Percentiles rank a stretch among this genome's conserved stretches.
phyloP scores from a whole-genome alignment of 2,329 filamentous ascomycete species.

The Ceratocystis papillata region DNA sequence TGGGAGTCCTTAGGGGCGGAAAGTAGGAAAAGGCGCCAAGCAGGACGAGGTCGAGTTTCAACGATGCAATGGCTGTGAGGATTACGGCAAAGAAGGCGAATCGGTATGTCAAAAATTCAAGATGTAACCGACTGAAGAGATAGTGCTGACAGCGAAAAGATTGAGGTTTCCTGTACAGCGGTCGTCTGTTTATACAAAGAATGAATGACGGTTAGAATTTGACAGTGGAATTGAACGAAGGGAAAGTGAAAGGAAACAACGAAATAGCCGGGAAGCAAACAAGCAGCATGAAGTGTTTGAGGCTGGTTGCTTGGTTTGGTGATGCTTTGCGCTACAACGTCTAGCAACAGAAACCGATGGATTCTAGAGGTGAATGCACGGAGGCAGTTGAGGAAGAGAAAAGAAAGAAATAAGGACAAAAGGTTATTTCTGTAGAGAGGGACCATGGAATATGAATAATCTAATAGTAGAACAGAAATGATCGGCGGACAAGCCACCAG shows the following conservation, averaged over 20 bases:
- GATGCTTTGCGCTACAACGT: conserved; percentile 2
- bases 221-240: background rate
- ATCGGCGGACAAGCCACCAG: conserved; percentile 14
- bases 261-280: conserved; percentile 7
- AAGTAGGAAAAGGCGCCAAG: background rate
- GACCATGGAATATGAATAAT: conserved; percentile 12
- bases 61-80: background rate
- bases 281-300: background rate
- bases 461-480: conserved; percentile 10
- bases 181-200: background rate
- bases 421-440: background rate
- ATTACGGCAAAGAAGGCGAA: background rate
- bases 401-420: background rate
- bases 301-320: conserved; percentile 3
- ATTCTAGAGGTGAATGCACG: background rate
- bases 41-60: background rate
- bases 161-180: background rate
- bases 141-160: background rate
- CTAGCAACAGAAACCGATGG: background rate
- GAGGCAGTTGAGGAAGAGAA: background rate
- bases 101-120: background rate
- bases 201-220: background rate
- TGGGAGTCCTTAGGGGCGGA: background rate
- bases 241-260: background rate
- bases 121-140: background rate